These are phyloP conservation scores for Laguncularia racemosa DNA, from an alignment of 345 rosid genomes.

Conservation along the genomic window DNA sequence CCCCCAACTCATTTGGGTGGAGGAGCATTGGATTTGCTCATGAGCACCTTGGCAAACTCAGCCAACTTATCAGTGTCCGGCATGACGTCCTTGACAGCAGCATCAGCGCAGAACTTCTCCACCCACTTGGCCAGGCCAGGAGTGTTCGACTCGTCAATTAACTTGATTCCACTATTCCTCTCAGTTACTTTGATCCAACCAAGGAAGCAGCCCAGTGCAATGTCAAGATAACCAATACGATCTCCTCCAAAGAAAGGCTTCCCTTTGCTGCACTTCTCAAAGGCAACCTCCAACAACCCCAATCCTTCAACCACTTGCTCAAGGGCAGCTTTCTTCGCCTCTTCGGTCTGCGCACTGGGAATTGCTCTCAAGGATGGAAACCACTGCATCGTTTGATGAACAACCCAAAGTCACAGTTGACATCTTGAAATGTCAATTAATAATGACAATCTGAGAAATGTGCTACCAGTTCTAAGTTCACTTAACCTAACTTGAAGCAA, in stretches of 20 bases:
- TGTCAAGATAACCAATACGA: constrained; percentile 53
- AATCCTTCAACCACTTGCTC: constrained; percentile 32
- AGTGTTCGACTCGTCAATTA: constrained; percentile 30
- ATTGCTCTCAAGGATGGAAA: constrained; percentile 28
- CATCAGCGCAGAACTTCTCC: constrained; percentile 33
- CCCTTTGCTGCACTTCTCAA: constrained; percentile 18
- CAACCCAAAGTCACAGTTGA: no score
- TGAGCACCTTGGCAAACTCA: constrained; percentile 35
- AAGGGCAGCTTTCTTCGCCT: constrained; percentile 22
- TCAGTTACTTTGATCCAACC: constrained; percentile 48
- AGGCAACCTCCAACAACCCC: constrained; percentile 39
- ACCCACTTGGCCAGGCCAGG: constrained; percentile 57
- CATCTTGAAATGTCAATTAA: background rate
- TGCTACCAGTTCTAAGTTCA: background rate
- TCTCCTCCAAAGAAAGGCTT: constrained; percentile 78
- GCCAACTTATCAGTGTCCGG: constrained; percentile 61
- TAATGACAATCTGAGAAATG: background rate
- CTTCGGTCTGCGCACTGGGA: constrained; percentile 21
- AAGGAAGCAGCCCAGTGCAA: constrained; percentile 50
- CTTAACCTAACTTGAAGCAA: no score
- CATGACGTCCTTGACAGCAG: constrained; percentile 46
- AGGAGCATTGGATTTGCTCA: constrained; percentile 9
- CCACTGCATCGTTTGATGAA: constrained; percentile 28
- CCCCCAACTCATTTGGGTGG: constrained; percentile 9
- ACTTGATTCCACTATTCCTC: constrained; percentile 19